phyloP scores from a whole-genome alignment of 2,329 filamentous ascomycete genomes.

The Zasmidium angulare region DNA sequence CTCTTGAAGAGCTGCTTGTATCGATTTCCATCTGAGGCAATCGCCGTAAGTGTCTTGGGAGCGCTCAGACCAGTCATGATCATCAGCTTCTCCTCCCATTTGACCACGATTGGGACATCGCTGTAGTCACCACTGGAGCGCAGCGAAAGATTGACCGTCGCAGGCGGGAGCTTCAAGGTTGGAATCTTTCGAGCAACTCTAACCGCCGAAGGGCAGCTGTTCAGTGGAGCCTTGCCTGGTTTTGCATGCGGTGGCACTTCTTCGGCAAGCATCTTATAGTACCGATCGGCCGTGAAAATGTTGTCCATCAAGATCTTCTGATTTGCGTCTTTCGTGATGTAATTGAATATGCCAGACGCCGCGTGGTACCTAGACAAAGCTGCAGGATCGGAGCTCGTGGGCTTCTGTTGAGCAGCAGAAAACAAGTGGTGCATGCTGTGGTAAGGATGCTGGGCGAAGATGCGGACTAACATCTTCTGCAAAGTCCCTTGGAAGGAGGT shows the following conservation, averaged over 20 bases:
- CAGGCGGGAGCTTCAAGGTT: conserved; percentile 73
- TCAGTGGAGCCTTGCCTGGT: neutral
- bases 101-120: conserved; percentile 69
- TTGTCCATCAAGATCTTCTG: conserved; percentile 64
- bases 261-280: conserved; percentile 62
- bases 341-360: conserved; percentile 65
- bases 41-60: conserved; percentile 85
- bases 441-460: conserved; percentile 90
- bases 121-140: conserved; percentile 73
- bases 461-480: conserved; percentile 70
- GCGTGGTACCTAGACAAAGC: conserved; percentile 73
- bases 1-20: conserved; percentile 96
- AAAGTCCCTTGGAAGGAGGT: conserved; percentile 75
- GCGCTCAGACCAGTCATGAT: conserved; percentile 89
- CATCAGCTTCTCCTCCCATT: conserved; percentile 72
- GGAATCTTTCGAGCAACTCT: conserved; percentile 44
- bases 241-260: conserved; percentile 31
- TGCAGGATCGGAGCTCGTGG: conserved; percentile 66
- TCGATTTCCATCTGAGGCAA: conserved; percentile 71
- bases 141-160: conserved; percentile 82
- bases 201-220: neutral
- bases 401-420: conserved; percentile 60
- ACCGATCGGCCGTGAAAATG: conserved; percentile 71
- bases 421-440: conserved; percentile 98
- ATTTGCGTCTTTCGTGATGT: conserved; percentile 55